These are phyloP conservation scores for Linanthus parryae DNA, from an alignment of 148 eudicot species.

Conservation along the genomic window DNA sequence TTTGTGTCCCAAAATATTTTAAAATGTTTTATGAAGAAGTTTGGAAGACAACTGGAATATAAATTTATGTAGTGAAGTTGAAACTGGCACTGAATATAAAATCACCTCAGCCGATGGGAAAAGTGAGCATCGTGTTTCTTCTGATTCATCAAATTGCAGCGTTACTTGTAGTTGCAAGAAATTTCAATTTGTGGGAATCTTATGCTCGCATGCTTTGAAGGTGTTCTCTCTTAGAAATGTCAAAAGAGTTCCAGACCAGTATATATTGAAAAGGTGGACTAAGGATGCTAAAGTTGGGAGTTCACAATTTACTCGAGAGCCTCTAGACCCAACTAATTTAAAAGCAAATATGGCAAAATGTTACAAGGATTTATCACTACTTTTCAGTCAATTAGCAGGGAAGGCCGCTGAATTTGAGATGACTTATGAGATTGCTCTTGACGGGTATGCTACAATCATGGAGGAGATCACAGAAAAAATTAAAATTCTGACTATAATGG, in stretches of 20 bases:
- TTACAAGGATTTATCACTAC: neutral
- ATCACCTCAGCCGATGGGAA: neutral
- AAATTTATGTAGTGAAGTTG: neutral
- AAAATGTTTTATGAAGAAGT: constrained; percentile 16
- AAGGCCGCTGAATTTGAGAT: neutral
- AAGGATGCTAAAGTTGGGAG: neutral
- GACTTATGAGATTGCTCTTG: neutral
- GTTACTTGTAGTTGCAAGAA: constrained; percentile 10
- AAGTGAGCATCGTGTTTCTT: neutral
- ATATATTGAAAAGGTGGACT: neutral
- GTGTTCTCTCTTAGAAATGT: neutral
- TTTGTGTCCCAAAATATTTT: too few species aligned
- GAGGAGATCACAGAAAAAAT: too few species aligned
- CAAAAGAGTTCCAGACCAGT: neutral
- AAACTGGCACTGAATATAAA: neutral
- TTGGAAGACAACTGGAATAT: neutral
- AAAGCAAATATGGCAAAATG: neutral
- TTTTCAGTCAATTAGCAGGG: constrained; percentile 2
- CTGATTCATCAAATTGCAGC: neutral
- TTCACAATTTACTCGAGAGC: neutral
- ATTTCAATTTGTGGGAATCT: constrained; percentile 10
- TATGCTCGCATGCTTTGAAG: constrained; percentile 4
- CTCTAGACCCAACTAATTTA: neutral
- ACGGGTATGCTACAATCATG: neutral
- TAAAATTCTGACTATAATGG: too few species aligned